These are phyloP conservation scores for Anethum foeniculum DNA, from an alignment of 140 eudicot species.

Conservation along the genomic window DNA sequence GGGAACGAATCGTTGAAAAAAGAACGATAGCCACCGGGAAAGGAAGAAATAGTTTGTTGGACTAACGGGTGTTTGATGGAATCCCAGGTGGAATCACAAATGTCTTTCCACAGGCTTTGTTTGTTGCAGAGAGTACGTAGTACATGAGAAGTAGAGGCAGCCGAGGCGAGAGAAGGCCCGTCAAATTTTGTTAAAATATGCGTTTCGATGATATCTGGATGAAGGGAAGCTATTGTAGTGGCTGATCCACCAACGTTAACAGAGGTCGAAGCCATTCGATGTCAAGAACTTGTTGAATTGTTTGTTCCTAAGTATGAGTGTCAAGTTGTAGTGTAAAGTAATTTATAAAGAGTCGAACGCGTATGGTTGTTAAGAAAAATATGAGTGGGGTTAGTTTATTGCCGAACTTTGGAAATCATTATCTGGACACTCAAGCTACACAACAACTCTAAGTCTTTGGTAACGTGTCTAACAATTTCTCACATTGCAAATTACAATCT, in stretches of 20 bases:
- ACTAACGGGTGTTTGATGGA: constrained; percentile 29
- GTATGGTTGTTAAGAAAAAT: background rate
- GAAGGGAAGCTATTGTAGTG: background rate
- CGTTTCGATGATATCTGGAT: background rate
- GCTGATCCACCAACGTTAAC: background rate
- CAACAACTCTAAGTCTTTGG: background rate
- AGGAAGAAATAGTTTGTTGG: constrained; percentile 17
- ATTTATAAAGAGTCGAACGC: background rate
- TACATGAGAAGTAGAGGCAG: background rate
- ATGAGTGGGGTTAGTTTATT: background rate
- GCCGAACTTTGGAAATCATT: background rate
- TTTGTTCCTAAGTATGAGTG: background rate
- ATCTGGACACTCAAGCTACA: background rate
- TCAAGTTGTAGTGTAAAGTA: background rate
- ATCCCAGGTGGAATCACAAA: constrained; percentile 28
- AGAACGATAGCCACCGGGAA: constrained; percentile 31
- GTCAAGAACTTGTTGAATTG: background rate
- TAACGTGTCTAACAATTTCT: background rate
- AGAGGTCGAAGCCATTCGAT: background rate
- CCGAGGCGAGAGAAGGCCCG: constrained; percentile 6
- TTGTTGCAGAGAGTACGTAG: background rate
- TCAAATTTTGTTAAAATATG: background rate
- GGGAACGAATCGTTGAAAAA: constrained; percentile 31
- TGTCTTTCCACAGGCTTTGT: constrained; percentile 1
- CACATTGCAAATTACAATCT: background rate